Evolutionary conservation across 148 eudicot genomes (phyloP), one percentile per base, ranked within the genome.

Genomic region (Cornus kousa): DNA sequence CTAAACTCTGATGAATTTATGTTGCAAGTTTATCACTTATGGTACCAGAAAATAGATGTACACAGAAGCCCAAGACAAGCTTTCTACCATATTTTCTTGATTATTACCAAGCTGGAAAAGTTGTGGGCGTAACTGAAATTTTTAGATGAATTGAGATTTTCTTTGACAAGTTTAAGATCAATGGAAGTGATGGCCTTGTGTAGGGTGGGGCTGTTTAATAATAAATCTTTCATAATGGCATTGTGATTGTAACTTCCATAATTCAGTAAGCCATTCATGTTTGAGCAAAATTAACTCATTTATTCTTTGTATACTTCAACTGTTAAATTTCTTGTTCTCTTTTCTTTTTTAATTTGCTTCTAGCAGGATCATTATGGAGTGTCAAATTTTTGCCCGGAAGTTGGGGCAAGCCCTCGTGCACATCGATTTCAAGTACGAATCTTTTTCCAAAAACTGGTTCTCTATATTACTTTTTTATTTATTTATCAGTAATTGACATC

Each of bases 281-380:
- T 57, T 14, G 59, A 11, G 60, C 53, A 40, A 43, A 31, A 40
- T 19, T 22, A 32, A 66, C 11, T 68, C 13, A 55, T 5, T 59
- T 13, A 9, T 65, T 43, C 8, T 71, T n/a, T 43, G 46, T 59
- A 19, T 60, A 35, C 13, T 55, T 23, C 11, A 31, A 74, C 19
- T 73, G 62, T 32, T 50, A 22, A 43, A 67, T 32, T 64, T 77
- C 43, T 70, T 39, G 43, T 16, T 67, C 13, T 3, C 1, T 65
- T 50, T 48, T 32, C 62, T 31, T 40, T 69, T 65, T 71, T 32
- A 12, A 71, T 70, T 20, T 72, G 22, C 22, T 77, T 71, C 80
- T 77, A 77, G 57, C 88, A 95, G 99, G 95, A 90, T 39, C 84
- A 86, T 33, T 91, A 86, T 85, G 97, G 97, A 73, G 80, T 89